Conservation (phyloP, 345 rosid species). For the Gossypium rotundifolium region DNA sequence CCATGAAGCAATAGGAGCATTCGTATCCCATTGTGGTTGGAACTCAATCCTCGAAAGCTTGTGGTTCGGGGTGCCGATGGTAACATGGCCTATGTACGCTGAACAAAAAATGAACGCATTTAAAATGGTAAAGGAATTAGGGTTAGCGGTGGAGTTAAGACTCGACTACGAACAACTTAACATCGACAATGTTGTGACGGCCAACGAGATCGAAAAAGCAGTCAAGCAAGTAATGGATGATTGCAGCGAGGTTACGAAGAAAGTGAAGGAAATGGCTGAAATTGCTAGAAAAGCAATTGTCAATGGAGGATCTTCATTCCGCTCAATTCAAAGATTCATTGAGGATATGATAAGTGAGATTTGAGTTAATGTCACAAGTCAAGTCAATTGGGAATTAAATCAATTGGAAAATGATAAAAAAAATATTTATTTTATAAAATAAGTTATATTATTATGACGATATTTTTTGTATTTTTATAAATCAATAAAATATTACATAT, state of each 20-base stretch:
- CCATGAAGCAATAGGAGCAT: conserved; percentile 20
- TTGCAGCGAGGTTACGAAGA: neutral
- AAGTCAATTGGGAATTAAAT: no score
- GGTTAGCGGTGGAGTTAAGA: neutral
- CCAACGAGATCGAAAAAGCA: neutral
- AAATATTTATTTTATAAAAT: no score
- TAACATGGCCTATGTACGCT: conserved; percentile 12
- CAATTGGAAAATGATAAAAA: no score
- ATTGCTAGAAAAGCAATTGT: neutral
- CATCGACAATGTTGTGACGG: neutral
- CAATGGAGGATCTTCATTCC: neutral
- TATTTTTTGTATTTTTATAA: no score
- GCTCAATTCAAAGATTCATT: neutral
- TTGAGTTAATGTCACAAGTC: no score
- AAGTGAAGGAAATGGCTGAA: neutral
- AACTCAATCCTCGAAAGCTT: neutral
- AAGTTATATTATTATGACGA: no score
- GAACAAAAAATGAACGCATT: conserved; percentile 11
- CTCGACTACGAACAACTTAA: neutral
- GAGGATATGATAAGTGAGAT: neutral
- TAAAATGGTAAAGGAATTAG: neutral
- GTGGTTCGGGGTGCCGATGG: conserved; percentile 13
- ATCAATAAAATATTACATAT: no score
- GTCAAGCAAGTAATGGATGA: neutral
- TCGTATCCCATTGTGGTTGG: neutral